Percentiles rank a stretch among this genome's conserved stretches.
phyloP scores from a whole-genome alignment of 2,329 filamentous ascomycete species.

The Chalaropsis thielavioides region DNA sequence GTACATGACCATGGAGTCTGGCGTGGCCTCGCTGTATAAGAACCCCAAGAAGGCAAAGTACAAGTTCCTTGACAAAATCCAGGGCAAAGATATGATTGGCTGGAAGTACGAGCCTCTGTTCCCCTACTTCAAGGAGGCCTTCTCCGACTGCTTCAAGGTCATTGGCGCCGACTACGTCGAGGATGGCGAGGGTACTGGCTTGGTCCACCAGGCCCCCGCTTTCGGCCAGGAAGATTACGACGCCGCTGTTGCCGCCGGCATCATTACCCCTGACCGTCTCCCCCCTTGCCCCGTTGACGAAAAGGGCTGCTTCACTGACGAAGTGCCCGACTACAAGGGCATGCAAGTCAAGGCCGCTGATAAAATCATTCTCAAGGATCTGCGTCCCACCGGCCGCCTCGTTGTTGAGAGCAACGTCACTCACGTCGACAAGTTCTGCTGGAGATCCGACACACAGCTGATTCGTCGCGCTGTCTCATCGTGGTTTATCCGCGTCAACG shows the following conservation, averaged over 20 bases:
- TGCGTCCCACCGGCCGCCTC: constrained; percentile 20
- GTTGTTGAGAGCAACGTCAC: constrained; percentile 20
- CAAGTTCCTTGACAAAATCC: constrained; percentile 51
- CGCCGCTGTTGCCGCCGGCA: constrained; percentile 47
- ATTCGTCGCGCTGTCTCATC: constrained; percentile 22
- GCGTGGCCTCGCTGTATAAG: constrained; percentile 57
- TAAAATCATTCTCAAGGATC: constrained; percentile 22
- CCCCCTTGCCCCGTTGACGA: constrained; percentile 61
- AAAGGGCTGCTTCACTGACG: constrained; percentile 22
- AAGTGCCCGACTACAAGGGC: constrained; percentile 21
- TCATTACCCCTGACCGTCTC: constrained; percentile 46
- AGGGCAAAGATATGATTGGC: constrained; percentile 52
- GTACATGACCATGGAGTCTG: constrained; percentile 53
- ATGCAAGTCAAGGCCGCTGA: constrained; percentile 22
- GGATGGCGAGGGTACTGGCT: constrained; percentile 56
- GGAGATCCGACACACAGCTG: constrained; percentile 23
- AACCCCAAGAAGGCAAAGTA: constrained; percentile 65
- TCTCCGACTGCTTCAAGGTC: constrained; percentile 55
- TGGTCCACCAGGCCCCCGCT: constrained; percentile 60
- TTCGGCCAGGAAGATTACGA: constrained; percentile 69
- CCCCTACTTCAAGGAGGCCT: constrained; percentile 55
- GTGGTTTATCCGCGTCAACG: constrained; percentile 22
- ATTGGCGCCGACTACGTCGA: constrained; percentile 57
- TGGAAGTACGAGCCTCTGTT: constrained; percentile 62
- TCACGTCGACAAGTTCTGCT: constrained; percentile 22